Percentiles rank a stretch among this genome's conserved stretches.
phyloP scores from a whole-genome alignment of 2,329 filamentous ascomycete genomes.

The Exserohilum rostratum region DNA sequence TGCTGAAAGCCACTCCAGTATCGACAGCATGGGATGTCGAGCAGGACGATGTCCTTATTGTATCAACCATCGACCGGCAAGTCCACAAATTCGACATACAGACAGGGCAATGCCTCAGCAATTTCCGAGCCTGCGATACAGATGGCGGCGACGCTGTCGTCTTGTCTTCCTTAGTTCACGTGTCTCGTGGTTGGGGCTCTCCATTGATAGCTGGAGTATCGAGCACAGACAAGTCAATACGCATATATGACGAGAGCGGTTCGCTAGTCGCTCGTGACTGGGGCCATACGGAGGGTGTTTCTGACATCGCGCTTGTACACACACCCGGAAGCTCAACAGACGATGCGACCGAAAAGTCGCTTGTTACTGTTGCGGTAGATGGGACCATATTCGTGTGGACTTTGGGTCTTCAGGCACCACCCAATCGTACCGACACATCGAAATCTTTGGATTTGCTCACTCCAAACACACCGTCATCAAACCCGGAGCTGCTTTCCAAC shows the following conservation, averaged over 20 bases:
- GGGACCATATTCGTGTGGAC: slow-evolving; percentile 59
- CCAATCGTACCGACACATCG: slow-evolving; percentile 39
- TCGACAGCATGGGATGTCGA: slow-evolving; percentile 78
- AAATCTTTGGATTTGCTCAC: slow-evolving; percentile 48
- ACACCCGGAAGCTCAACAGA: slow-evolving; percentile 50
- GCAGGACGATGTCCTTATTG: slow-evolving; percentile 60
- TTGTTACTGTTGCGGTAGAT: slow-evolving; percentile 58
- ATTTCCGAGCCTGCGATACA: slow-evolving; percentile 83
- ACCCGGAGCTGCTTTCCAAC: slow-evolving; percentile 42
- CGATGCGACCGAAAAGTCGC: slow-evolving; percentile 56
- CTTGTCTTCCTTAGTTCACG: slow-evolving; percentile 74
- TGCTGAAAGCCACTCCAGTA: slow-evolving; percentile 82
- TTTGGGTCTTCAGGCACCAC: slow-evolving; percentile 36
- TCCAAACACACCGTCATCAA: slow-evolving; percentile 38
- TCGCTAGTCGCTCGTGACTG: slow-evolving; percentile 84
- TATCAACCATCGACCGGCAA: slow-evolving; percentile 68
- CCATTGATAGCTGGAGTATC: slow-evolving; percentile 84
- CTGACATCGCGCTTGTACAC: slow-evolving; percentile 71
- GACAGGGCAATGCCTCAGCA: slow-evolving; percentile 71
- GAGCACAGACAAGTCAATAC: slow-evolving; percentile 92
- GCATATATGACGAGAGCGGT: slow-evolving; percentile 84
- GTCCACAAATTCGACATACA: slow-evolving; percentile 66
- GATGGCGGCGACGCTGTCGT: slow-evolving; percentile 81
- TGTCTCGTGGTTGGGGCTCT: slow-evolving; percentile 62
- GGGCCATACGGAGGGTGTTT: slow-evolving; percentile 94